Evolutionary conservation across 2,329 filamentous ascomycete species (phyloP).

Genomic region (Ascochyta koolunga): DNA sequence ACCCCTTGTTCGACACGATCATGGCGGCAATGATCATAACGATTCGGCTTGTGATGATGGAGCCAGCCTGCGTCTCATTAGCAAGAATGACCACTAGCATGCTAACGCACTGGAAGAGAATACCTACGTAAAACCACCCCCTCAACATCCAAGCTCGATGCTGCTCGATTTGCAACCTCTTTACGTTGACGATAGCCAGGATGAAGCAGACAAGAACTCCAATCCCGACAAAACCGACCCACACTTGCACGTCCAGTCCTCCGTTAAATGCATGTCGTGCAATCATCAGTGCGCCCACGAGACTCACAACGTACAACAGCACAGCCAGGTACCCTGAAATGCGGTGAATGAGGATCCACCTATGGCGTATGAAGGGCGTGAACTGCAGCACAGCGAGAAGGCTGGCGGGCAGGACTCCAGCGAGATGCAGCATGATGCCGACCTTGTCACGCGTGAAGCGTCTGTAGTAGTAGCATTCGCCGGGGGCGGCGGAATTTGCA

Average conservation of each 20-base stretch:
- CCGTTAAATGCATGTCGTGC: constrained; percentile 61
- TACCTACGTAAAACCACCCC: constrained; percentile 38
- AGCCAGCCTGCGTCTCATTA: constrained; percentile 48
- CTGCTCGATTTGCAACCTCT: constrained; percentile 60
- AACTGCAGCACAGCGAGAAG: constrained; percentile 53
- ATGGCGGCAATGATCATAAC: constrained; percentile 55
- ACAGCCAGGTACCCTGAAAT: constrained; percentile 65
- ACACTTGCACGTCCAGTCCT: constrained; percentile 56
- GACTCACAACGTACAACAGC: constrained; percentile 55
- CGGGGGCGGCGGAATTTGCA: constrained; percentile 42
- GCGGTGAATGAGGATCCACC: constrained; percentile 61
- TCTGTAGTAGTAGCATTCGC: constrained; percentile 54
- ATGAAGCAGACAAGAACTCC: constrained; percentile 52
- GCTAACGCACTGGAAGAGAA: too few species aligned
- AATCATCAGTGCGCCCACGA: constrained; percentile 61
- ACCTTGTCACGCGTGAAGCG: constrained; percentile 39
- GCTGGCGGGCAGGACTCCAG: constrained; percentile 46
- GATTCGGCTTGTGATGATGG: constrained; percentile 60
- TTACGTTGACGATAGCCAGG: constrained; percentile 63
- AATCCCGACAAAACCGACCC: constrained; percentile 53
- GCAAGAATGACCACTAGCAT: neutral
- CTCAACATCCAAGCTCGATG: constrained; percentile 42
- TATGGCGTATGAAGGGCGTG: constrained; percentile 54
- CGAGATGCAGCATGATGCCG: constrained; percentile 54
- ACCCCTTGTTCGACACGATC: constrained; percentile 43